Evolutionary conservation across 768 basidiomycete species (phyloP), one percentile per base, ranked within the genome.

Genomic region (Tephrocybe sp.): DNA sequence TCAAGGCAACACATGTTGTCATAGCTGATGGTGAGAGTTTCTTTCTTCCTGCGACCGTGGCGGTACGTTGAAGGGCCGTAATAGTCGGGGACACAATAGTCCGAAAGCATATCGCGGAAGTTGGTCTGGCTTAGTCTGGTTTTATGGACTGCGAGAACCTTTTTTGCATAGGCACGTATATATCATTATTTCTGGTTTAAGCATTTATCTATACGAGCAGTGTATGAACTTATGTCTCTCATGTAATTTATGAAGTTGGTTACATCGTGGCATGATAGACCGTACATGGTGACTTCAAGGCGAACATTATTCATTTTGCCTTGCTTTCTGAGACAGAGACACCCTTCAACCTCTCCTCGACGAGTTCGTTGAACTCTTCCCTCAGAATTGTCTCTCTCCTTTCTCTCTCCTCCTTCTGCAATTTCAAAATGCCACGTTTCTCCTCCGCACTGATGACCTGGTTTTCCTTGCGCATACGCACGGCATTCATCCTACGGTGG

Each of bases 371-470:
- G 65, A 96, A 96, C 67, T 95, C 92, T 59, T 91, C 89, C 49
- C 94, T 77, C 55, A 98, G 75, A 59, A 93, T 86, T 5, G 86
- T 75, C 70, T 99, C 97, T 60, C 92, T 80, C 70, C 95, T 84
- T 68, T 87, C 85, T 67, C 89, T 83, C 72, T 99, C 97, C 67
- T 98, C 96, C 64, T 76, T 88, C 70, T 98, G 96, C 67, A 98
- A 62, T 70, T 97, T 96, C 64, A 98, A 65, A 51, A 98, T 95
- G 28, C 92, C 91, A 27, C 97, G 73, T 78, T 98, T 98, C 78
- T 99, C 97, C 70, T 98, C 97, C 1, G 96, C 94, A 60, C 88
- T 92, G 65, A 99, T 99, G 55, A 98, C 95, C 71, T 99, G 97
- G 73, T 99, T 98, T 75, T 99, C 97, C 77, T 98, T 98, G 64